phyloP scores from a whole-genome alignment of 139 green algal species.

The Marvania coccoides region DNA sequence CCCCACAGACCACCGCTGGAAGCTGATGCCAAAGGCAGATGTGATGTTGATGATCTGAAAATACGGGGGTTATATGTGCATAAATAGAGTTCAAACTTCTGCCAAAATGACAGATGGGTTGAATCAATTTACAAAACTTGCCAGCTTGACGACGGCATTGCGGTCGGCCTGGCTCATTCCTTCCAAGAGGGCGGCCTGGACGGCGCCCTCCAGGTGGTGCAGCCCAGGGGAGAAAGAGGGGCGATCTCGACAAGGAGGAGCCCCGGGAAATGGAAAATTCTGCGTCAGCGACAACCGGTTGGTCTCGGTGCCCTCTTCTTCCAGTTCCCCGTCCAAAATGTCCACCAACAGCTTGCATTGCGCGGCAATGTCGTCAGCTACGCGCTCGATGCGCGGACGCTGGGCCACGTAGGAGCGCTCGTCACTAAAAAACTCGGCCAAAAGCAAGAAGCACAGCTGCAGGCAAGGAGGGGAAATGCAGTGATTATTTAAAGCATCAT shows the following conservation, averaged over 20 bases:
- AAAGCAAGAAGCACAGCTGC: conserved; percentile 36
- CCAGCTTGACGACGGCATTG: conserved; percentile 42
- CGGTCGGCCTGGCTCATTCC: conserved; percentile 23
- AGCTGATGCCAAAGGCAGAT: conserved; percentile 21
- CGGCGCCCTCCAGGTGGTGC: conserved; percentile 12
- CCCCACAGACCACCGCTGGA: conserved; percentile 41
- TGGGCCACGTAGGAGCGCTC: conserved; percentile 40
- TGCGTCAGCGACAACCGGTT: conserved; percentile 7
- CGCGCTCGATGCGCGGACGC: conserved; percentile 33
- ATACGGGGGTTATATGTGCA: neutral
- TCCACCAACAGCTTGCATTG: conserved; percentile 10
- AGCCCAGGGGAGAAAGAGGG: conserved; percentile 32
- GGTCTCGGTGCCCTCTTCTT: conserved; percentile 24
- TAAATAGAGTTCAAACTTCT: too few relatives aligned
- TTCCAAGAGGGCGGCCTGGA: neutral
- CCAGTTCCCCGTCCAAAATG: conserved; percentile 37
- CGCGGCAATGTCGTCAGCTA: conserved; percentile 28
- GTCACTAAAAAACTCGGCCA: conserved; percentile 38
- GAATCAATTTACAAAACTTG: neutral
- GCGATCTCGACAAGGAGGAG: conserved; percentile 21
- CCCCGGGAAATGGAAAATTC: conserved; percentile 40
- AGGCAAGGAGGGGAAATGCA: too few relatives aligned
- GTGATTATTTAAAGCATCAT: too few relatives aligned
- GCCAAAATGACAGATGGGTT: too few relatives aligned
- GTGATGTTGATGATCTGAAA: conserved; percentile 28